A percentile compares a stretch with the other conserved stretches of the same genome.
phyloP scores from a whole-genome alignment of 2,329 filamentous ascomycete genomes.

The Beauveria caledonica region DNA sequence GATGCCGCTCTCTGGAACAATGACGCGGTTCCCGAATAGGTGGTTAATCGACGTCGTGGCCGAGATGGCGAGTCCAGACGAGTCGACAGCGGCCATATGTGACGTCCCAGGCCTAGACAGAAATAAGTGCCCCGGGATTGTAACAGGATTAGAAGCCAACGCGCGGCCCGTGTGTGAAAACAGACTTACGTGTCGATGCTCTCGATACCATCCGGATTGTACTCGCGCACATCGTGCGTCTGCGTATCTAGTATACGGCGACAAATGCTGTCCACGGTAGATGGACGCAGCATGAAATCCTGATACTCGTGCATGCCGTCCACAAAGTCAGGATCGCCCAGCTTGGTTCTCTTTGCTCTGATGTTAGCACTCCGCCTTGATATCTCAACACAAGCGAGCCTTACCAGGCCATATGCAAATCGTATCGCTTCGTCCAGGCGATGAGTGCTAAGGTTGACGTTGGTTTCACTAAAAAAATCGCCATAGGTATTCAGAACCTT shows the following conservation, averaged over 20 bases:
- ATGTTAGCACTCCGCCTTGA: neutral
- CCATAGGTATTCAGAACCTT: slow-evolving; percentile 69
- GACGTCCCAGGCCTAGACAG: slow-evolving; percentile 54
- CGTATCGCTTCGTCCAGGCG: slow-evolving; percentile 72
- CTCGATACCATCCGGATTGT: slow-evolving; percentile 38
- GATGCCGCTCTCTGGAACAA: slow-evolving; percentile 74
- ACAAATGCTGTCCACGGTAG: slow-evolving; percentile 44
- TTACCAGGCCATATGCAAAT: slow-evolving; percentile 60
- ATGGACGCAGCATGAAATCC: slow-evolving; percentile 53
- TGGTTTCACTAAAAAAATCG: slow-evolving; percentile 47
- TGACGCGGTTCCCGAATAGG: slow-evolving; percentile 64
- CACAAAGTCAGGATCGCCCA: slow-evolving; percentile 72
- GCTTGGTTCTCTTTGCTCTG: slow-evolving; percentile 45
- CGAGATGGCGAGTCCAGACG: slow-evolving; percentile 61
- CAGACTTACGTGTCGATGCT: slow-evolving; percentile 38
- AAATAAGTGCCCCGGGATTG: neutral
- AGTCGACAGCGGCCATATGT: slow-evolving; percentile 60
- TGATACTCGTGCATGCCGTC: slow-evolving; percentile 51
- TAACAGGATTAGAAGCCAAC: neutral
- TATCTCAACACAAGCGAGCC: neutral
- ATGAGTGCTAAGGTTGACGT: slow-evolving; percentile 59
- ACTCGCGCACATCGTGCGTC: slow-evolving; percentile 32
- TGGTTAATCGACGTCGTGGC: slow-evolving; percentile 77
- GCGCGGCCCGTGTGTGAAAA: neutral
- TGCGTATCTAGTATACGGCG: slow-evolving; percentile 34